Evolutionary conservation across 1,284 basidiomycete species (phyloP), one percentile per base, ranked within the genome.

Genomic region (Vanrija sp.): DNA sequence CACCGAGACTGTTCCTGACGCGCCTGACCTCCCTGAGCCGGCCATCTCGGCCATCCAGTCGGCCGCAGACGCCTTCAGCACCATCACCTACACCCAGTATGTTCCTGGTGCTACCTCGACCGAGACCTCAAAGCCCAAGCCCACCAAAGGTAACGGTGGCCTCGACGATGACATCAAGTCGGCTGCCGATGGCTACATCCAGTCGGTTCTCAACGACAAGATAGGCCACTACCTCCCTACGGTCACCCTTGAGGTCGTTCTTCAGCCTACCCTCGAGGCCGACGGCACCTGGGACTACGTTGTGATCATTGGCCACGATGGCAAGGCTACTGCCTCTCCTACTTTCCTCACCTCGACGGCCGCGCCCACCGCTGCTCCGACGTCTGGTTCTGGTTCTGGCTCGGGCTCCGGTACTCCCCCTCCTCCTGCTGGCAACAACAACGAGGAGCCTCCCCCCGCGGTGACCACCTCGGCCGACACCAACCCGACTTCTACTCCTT

Each of bases 241-340:
- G 2, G 63, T 76, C 40, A 77, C 75, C 9, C 61, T 77, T n/a
- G 66, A 75, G 52, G 64, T 77, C 23, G 60, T 74, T 5, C 62
- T 77, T 48, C 61, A 69, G 52, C 75, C 75, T 25, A 74, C 74
- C 46, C 74, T 75, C 68, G 68, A 72, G 54, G 63, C 74, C 25
- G 74, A 77, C 50, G 75, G 74, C 38, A 52, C 65, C 7, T 77
- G 74, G 75, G 74, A 77, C 53, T 77, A 77, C 40, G 66, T 75
- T 38, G 68, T 76, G 9, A 62, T 69, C 46, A 61, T 77, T 21
- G 74, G 75, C 25, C 29, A 60, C 6, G 75, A 77, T 52, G 75
- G 75, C 9, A 73, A 68, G 7, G 71, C 72, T 3, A 77, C 75
- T 12, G 73, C 75, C 18, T 63, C 63, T 2, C 72, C 75, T 3